Base-by-base conservation (phyloP, 495 filamentous ascomycete genomes). In the Aspergillus panamensis region DNA sequence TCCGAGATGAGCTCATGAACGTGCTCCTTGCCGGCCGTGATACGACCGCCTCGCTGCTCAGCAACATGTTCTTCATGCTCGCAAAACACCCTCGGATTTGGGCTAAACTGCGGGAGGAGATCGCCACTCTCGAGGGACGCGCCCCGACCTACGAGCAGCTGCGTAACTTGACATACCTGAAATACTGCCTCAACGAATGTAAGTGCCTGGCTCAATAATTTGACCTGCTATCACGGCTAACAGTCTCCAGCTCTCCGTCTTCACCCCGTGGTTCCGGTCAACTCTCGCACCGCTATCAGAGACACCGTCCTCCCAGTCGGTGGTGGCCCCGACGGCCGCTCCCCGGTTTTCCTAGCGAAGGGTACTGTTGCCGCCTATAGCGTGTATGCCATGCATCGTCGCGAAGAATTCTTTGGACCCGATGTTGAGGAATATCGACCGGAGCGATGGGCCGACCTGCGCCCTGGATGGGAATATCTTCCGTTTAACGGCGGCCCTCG, bases 401-500 rank as follows among this genome's bases (percentile, higher is more conserved):
- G 87, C 13, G 48, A 67, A 65, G 44, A 72, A 61, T 14, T 76
- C 67, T 69, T 61, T 56, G 71, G 71, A 8, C 58, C 78, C 39
- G 69, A 73, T 53, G 79, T 78, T 2, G 69, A 78, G 0, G 66
- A 75, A 32, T 93, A 86, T 73, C 73, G 76, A 19, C 87, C 88
- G 0, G 87, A 90, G 48, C 74, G 88, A 7, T 93, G 89, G 89
- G 79, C 78, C 16, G 64, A 65, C 45, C 35, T 51, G 1, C 66
- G 66, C 25, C 48, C 58, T 51, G 65, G 71, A 32, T 89, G 85
- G 86, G 82, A 84, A 54, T 91, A 86, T 71, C 73, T 90, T 30
- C 85, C 86, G 8, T 90, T 91, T 71, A 88, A 87, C 63, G 85
- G 85, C 37, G 87, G 89, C 0, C 87, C 89, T 40, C 76, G 90